Base-by-base conservation (phyloP, 2,329 filamentous ascomycete genomes). In the Chaetomiaceae sp. region DNA sequence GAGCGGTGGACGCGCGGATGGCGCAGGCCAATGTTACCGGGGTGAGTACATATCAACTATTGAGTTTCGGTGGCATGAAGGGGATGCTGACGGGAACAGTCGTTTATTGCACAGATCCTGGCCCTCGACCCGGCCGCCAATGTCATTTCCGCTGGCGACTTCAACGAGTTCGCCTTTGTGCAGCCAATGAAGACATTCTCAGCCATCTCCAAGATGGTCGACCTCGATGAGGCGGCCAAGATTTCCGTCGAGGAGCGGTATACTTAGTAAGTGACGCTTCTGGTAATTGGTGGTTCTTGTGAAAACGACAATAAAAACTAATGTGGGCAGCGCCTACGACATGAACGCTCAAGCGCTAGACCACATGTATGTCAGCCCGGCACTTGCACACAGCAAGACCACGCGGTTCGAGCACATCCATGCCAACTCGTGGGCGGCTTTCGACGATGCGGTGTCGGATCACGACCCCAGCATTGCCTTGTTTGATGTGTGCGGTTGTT, bases 301-400 rank as follows among this genome's bases (percentile, higher is more conserved):
- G n/a, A n/a, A n/a, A n/a, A n/a, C n/a, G n/a, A n/a, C n/a, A n/a
- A n/a, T n/a, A n/a, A n/a, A n/a, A n/a, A n/a, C n/a, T n/a, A n/a
- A n/a, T n/a, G n/a, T n/a, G n/a, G n/a, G 34, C 38, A 61, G 60
- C 66, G 69, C 85, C 1, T 89, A 79, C 57, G 85, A 86, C 59
- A 80, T 79, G 76, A 87, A 86, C 68, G 77, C 79, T 54, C 81
- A 89, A 71, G 77, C 84, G 63, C 73, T 89, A 16, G 86, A 89
- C 67, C 85, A 89, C 70, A 81, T 86, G 69, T 87, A 78, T 60
- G 76, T 87, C 52, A 86, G 81, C 64, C 71, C 75, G 23, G 72
- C 72, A 45, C 62, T 86, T 54, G 71, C 64, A 1, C 18, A 46
- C 25, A 64, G 67, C 4, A 65, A 64, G 32, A 68, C 43, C 13